Evolutionary conservation across 2,329 filamentous ascomycete genomes (phyloP).

Genomic region (Exophiala sideris): DNA sequence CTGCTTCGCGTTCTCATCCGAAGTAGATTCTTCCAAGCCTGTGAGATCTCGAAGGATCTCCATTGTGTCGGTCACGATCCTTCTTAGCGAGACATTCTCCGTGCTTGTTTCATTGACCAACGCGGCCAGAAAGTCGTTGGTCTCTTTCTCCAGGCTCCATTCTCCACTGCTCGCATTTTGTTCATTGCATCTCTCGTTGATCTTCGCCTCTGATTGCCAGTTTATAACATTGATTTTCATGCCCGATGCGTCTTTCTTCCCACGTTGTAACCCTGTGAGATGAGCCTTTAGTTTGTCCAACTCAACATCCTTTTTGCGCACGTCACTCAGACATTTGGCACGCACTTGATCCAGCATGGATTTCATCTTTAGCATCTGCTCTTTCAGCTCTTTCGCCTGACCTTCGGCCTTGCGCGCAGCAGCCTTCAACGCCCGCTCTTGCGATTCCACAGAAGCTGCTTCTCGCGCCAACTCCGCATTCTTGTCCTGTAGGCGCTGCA

Average conservation of each 20-base stretch:
- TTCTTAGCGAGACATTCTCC: slow-evolving; percentile 81
- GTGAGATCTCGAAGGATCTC: slow-evolving; percentile 63
- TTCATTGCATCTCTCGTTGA: slow-evolving; percentile 31
- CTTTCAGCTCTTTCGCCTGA: slow-evolving; percentile 71
- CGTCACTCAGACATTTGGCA: slow-evolving; percentile 81
- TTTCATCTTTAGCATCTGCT: slow-evolving; percentile 78
- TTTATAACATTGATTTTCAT: slow-evolving; percentile 49
- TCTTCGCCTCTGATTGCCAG: slow-evolving; percentile 35
- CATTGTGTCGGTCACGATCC: slow-evolving; percentile 68
- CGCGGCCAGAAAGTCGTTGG: slow-evolving; percentile 81
- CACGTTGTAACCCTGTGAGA: slow-evolving; percentile 65
- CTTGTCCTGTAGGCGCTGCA: slow-evolving; percentile 56
- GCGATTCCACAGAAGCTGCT: slow-evolving; percentile 60
- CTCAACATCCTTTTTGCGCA: slow-evolving; percentile 84
- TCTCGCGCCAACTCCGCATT: slow-evolving; percentile 56
- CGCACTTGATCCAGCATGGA: slow-evolving; percentile 77
- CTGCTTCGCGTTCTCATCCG: slow-evolving; percentile 19
- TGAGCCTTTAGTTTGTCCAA: slow-evolving; percentile 87
- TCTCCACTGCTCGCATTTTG: slow-evolving; percentile 52
- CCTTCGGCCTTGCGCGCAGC: slow-evolving; percentile 72
- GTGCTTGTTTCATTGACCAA: slow-evolving; percentile 66
- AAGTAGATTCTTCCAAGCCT: slow-evolving; percentile 43
- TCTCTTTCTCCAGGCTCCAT: slow-evolving; percentile 77
- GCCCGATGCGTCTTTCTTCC: slow-evolving; percentile 47
- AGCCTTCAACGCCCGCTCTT: slow-evolving; percentile 65